phyloP scores from a whole-genome alignment of 73 alveolate genomes.

The Paramecium pentaurelia region DNA sequence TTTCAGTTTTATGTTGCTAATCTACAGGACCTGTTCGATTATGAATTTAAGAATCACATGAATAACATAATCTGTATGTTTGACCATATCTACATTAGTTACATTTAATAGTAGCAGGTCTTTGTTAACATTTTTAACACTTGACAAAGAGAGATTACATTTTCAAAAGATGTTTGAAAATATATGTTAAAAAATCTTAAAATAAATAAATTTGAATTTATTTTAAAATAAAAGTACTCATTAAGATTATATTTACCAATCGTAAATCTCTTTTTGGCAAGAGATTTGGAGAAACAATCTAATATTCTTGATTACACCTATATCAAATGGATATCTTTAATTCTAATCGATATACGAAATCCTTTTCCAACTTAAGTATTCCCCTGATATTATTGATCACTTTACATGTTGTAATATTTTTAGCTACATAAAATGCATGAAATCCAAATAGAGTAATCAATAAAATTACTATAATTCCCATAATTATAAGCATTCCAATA shows the following conservation, averaged over 20 bases:
- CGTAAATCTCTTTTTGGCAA: neutral
- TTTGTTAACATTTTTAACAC: constrained; percentile 37
- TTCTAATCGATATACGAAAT: neutral
- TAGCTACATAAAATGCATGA: neutral
- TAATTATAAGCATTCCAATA: neutral
- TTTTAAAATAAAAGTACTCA: neutral
- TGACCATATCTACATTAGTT: constrained; percentile 25
- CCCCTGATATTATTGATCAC: neutral
- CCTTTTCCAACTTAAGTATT: neutral
- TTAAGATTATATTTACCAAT: neutral
- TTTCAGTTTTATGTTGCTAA: constrained; percentile 23
- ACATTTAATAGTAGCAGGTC: constrained; percentile 35
- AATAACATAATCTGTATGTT: constrained; percentile 21
- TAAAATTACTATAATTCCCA: neutral
- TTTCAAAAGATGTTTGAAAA: neutral
- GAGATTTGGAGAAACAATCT: neutral
- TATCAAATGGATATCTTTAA: neutral
- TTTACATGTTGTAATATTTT: constrained; percentile 36
- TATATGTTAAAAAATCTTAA: neutral
- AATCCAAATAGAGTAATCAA: neutral
- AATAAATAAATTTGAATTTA: neutral
- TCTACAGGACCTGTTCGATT: constrained; percentile 40
- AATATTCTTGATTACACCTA: neutral
- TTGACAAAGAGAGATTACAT: constrained; percentile 46
- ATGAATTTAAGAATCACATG: constrained; percentile 38